phyloP scores from a whole-genome alignment of 345 rosid species.

The Brassica juncea region DNA sequence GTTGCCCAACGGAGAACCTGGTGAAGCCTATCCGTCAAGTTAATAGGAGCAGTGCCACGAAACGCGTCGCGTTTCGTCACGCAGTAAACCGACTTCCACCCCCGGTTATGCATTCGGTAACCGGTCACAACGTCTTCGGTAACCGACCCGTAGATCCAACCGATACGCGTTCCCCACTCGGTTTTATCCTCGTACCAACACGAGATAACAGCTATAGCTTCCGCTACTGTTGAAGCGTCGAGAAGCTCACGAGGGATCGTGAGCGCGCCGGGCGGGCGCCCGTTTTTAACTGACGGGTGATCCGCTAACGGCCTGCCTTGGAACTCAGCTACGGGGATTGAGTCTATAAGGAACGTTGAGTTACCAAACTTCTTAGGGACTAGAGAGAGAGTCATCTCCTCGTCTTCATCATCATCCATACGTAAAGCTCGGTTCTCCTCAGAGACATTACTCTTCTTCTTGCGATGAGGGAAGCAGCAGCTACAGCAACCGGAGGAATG shows the following conservation, averaged over 20 bases:
- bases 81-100: slow-evolving; percentile 98
- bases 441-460: slow-evolving; percentile 52
- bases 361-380: slow-evolving; percentile 88
- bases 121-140: slow-evolving; percentile 99
- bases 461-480: slow-evolving; percentile 63
- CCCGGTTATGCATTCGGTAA: slow-evolving; percentile 96
- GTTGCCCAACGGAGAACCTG: slow-evolving; percentile 99
- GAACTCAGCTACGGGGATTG: slow-evolving; percentile 85
- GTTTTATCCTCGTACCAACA: slow-evolving; percentile 99
- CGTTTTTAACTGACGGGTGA: slow-evolving; percentile 90
- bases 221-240: slow-evolving; percentile 92
- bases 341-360: slow-evolving; percentile 78
- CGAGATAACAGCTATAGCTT: slow-evolving; percentile 93
- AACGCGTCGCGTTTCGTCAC: slow-evolving; percentile 97
- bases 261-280: slow-evolving; percentile 94
- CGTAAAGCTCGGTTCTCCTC: slow-evolving; percentile 82
- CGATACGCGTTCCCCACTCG: slow-evolving; percentile 90
- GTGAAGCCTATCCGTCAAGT: slow-evolving; percentile 96
- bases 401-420: slow-evolving; percentile 89
- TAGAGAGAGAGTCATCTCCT: slow-evolving; percentile 70
- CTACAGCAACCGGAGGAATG: slow-evolving; percentile 65
- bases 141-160: slow-evolving; percentile 98
- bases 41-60: slow-evolving; percentile 94
- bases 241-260: slow-evolving; percentile 86
- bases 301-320: slow-evolving; percentile 98